phyloP scores from a whole-genome alignment of 768 basidiomycete species.

The Dendrothele bispora region DNA sequence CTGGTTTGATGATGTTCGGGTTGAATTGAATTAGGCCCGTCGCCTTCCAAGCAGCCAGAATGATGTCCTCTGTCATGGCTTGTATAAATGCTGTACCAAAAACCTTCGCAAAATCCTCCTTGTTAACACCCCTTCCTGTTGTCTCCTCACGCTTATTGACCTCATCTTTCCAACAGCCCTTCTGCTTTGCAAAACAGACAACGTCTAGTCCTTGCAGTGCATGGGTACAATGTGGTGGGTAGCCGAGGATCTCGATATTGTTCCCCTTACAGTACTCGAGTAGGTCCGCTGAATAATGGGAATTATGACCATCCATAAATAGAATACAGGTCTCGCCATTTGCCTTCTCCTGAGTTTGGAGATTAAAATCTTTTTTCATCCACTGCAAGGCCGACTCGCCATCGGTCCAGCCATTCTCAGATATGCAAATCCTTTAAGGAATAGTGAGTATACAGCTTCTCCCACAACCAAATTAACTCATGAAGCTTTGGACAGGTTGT shows the following conservation, averaged over 20 bases:
- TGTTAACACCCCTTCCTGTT: slow-evolving; percentile 14
- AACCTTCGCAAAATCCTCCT: slow-evolving; percentile 25
- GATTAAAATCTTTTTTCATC: slow-evolving; percentile 19
- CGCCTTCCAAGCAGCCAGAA: slow-evolving; percentile 28
- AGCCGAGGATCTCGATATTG: slow-evolving; percentile 11
- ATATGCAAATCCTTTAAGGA: slow-evolving; percentile 15
- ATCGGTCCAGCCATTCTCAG: slow-evolving; percentile 23
- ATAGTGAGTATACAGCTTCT: neutral
- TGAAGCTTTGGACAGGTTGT: slow-evolving; percentile 14
- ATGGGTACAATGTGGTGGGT: too few species aligned
- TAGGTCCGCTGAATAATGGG: slow-evolving; percentile 2
- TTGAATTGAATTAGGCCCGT: slow-evolving; percentile 31
- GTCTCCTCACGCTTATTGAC: slow-evolving; percentile 13
- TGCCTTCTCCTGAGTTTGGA: slow-evolving; percentile 10
- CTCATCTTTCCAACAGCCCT: slow-evolving; percentile 14
- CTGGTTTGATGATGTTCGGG: slow-evolving; percentile 20
- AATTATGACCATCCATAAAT: slow-evolving; percentile 27
- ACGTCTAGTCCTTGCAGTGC: slow-evolving; percentile 28
- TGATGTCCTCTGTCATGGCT: slow-evolving; percentile 25
- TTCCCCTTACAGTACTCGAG: slow-evolving; percentile 2
- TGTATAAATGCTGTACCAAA: slow-evolving; percentile 23
- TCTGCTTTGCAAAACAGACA: slow-evolving; percentile 19
- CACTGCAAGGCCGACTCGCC: slow-evolving; percentile 13
- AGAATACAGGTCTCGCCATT: slow-evolving; percentile 5
- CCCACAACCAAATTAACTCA: slow-evolving; percentile 6